Percentiles rank a stretch among this genome's conserved stretches.
These are phyloP conservation scores for Endocalyx cinctus DNA, from an alignment of 2,329 filamentous ascomycete genomes.

Conservation along the genomic window DNA sequence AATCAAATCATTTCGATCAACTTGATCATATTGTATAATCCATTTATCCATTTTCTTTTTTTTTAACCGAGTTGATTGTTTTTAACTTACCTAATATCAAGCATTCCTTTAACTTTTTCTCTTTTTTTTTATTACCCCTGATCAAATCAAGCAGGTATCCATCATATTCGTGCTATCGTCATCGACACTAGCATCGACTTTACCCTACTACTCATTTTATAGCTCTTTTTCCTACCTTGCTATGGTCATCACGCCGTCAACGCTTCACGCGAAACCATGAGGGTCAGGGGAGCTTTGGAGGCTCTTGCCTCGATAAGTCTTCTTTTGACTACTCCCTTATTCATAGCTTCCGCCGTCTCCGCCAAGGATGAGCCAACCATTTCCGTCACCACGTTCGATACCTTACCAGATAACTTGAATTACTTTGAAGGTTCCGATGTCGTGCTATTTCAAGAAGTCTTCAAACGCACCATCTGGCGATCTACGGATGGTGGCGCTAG, in stretches of 20 bases:
- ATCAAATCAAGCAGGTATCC: too few species aligned
- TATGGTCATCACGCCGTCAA: constrained; percentile 36
- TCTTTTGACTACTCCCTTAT: constrained; percentile 31
- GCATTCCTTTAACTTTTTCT: too few species aligned
- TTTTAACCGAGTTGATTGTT: too few species aligned
- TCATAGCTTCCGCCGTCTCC: constrained; percentile 27
- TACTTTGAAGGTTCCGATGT: constrained; percentile 91
- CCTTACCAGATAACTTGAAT: constrained; percentile 64
- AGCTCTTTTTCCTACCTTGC: too few species aligned
- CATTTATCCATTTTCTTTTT: too few species aligned
- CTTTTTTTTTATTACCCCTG: too few species aligned
- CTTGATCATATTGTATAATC: too few species aligned
- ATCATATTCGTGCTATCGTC: constrained; percentile 1
- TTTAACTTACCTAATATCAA: too few species aligned
- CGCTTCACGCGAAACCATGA: constrained; percentile 45
- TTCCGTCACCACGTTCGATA: constrained; percentile 59
- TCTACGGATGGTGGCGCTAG: constrained; percentile 75
- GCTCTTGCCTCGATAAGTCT: constrained; percentile 40
- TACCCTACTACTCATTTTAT: too few species aligned
- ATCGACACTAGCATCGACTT: too few species aligned
- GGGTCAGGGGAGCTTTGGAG: constrained; percentile 42
- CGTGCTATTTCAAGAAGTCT: constrained; percentile 67
- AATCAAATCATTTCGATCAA: too few species aligned
- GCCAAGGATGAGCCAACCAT: constrained; percentile 65
- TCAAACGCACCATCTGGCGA: constrained; percentile 63